phyloP scores from a whole-genome alignment of 139 green algal species.

The Chlorokybus atmophyticus region DNA sequence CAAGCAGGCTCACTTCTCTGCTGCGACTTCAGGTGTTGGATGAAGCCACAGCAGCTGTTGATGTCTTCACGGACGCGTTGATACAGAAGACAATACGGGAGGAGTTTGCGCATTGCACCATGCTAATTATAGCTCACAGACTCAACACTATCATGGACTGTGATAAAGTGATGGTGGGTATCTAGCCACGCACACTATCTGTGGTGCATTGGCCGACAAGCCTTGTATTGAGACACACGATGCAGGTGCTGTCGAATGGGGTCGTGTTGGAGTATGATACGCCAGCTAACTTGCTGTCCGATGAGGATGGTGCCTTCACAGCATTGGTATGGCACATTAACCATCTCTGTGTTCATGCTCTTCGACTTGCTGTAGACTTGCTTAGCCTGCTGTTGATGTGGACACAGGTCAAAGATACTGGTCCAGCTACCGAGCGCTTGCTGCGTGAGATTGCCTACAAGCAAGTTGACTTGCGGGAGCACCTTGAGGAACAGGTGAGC shows the following conservation, averaged over 20 bases:
- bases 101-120: conserved; percentile 57
- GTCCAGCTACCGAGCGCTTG: not conserved
- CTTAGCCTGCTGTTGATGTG: no score
- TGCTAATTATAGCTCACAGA: conserved; percentile 39
- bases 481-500: no score
- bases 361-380: no score
- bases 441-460: not conserved
- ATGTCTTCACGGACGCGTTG: conserved; percentile 60
- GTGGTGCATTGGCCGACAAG: not conserved
- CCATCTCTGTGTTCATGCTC: no score
- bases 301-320: conserved; percentile 7
- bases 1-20: no score
- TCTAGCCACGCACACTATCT: not conserved
- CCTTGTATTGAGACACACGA: not conserved
- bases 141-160: conserved; percentile 19
- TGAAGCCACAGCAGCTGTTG: conserved; percentile 75
- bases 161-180: conserved; percentile 20
- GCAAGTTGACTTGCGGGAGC: no score
- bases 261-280: conserved; percentile 26
- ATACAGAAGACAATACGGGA: conserved; percentile 68
- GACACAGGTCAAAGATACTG: no score
- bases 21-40: no score
- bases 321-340: no score
- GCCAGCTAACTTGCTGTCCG: conserved; percentile 8
- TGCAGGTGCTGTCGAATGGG: not conserved